Conservation (phyloP, 768 basidiomycete genomes). For the Chiua virens region DNA sequence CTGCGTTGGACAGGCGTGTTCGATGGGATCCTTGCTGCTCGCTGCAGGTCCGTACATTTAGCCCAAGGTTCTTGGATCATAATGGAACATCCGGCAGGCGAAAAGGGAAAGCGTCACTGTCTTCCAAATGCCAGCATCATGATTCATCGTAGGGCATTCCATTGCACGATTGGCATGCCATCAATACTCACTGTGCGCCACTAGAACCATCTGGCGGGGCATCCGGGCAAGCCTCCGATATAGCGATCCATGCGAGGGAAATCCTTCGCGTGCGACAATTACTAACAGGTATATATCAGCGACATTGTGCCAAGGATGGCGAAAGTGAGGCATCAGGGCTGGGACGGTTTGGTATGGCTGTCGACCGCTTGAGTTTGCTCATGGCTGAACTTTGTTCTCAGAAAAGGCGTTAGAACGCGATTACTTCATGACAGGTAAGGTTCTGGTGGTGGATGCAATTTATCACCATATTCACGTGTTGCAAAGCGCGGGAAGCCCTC, state of each 20-base stretch:
- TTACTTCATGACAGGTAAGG: constrained; percentile 89
- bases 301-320: constrained; percentile 69
- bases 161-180: background rate
- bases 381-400: constrained; percentile 33
- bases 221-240: constrained; percentile 93
- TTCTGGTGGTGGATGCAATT: constrained; percentile 6
- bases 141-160: constrained; percentile 77
- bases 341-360: constrained; percentile 71
- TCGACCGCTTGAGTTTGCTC: constrained; percentile 21
- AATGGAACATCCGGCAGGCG: constrained; percentile 44
- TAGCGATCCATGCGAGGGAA: constrained; percentile 96
- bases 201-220: constrained; percentile 96
- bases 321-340: constrained; percentile 67
- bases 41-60: constrained; percentile 60
- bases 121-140: constrained; percentile 95
- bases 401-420: constrained; percentile 91
- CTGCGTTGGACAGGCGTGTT: constrained; percentile 92
- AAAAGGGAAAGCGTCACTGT: constrained; percentile 87
- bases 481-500: constrained; percentile 78
- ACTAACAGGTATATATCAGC: constrained; percentile 86
- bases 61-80: constrained; percentile 6
- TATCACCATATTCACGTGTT: constrained; percentile 24
- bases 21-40: constrained; percentile 93
- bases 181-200: constrained; percentile 8
- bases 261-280: constrained; percentile 85